phyloP scores from a whole-genome alignment of 2,329 filamentous ascomycete species.

The Aspergillus arachidicola region DNA sequence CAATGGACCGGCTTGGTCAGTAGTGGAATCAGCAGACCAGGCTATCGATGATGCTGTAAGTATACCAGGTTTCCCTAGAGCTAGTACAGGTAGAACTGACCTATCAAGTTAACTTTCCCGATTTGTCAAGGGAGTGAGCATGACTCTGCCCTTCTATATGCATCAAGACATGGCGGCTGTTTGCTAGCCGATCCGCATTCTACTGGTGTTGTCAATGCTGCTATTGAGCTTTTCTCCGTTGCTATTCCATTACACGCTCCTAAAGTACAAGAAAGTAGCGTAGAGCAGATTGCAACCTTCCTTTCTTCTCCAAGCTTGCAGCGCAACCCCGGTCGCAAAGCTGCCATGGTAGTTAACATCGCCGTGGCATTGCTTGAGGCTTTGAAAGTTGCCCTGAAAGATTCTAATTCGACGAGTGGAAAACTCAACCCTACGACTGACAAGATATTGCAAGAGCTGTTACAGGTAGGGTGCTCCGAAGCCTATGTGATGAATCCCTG shows the following conservation, averaged over 20 bases:
- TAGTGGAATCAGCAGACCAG: constrained; percentile 41
- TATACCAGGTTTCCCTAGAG: constrained; percentile 4
- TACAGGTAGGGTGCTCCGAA: constrained; percentile 68
- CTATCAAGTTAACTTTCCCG: constrained; percentile 54
- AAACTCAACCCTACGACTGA: constrained; percentile 77
- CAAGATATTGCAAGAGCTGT: constrained; percentile 66
- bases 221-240: constrained; percentile 89
- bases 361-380: constrained; percentile 78
- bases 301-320: constrained; percentile 78
- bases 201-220: constrained; percentile 92
- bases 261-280: constrained; percentile 91
- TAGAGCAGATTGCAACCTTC: constrained; percentile 91
- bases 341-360: constrained; percentile 89
- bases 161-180: constrained; percentile 51
- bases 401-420: constrained; percentile 72
- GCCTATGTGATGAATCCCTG: neutral
- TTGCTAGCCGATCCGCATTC: constrained; percentile 74
- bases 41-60: constrained; percentile 47
- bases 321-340: constrained; percentile 82
- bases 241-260: constrained; percentile 84
- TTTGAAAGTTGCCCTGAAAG: constrained; percentile 80
- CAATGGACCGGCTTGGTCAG: constrained; percentile 50
- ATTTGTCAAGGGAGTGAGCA: constrained; percentile 85
- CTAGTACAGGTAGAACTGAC: constrained; percentile 15
- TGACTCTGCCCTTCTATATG: constrained; percentile 80